phyloP scores from a whole-genome alignment of 2,329 filamentous ascomycete genomes.

The Chrysoporthe cubensis region DNA sequence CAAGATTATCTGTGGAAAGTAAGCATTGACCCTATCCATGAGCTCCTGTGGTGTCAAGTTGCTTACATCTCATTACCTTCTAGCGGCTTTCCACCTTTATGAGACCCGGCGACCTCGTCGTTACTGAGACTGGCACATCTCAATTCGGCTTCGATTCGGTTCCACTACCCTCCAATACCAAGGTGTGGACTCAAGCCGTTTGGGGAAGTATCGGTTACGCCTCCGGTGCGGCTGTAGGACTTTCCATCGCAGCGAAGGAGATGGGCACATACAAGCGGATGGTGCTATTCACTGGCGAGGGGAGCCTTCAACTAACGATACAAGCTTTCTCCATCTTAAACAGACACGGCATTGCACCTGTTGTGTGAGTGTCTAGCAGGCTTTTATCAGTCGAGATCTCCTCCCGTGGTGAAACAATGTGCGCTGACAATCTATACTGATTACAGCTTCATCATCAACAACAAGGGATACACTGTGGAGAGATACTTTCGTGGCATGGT shows the following conservation, averaged over 20 bases:
- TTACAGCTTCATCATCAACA: conserved; percentile 26
- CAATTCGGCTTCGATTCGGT: conserved; percentile 28
- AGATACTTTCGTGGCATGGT: conserved; percentile 30
- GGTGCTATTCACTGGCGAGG: conserved; percentile 34
- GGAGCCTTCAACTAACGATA: conserved; percentile 32
- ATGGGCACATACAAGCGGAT: conserved; percentile 28
- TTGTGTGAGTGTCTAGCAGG: conserved; percentile 22
- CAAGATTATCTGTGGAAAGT: background rate
- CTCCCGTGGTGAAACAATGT: background rate
- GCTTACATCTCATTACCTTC: background rate
- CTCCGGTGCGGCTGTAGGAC: conserved; percentile 30
- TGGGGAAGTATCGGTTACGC: conserved; percentile 34
- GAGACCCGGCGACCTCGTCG: conserved; percentile 30
- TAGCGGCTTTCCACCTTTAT: conserved; percentile 26
- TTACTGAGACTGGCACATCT: conserved; percentile 33
- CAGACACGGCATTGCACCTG: conserved; percentile 24
- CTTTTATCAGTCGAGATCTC: background rate
- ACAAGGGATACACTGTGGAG: conserved; percentile 31
- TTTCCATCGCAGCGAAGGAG: conserved; percentile 31
- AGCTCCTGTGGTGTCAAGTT: background rate
- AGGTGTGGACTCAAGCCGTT: conserved; percentile 31
- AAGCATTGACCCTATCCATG: background rate
- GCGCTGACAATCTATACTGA: background rate
- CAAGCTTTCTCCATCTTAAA: conserved; percentile 30
- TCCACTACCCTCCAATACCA: conserved; percentile 23